Base-by-base conservation (phyloP, 1,139 yeast species). In the Yamadazyma sp. region DNA sequence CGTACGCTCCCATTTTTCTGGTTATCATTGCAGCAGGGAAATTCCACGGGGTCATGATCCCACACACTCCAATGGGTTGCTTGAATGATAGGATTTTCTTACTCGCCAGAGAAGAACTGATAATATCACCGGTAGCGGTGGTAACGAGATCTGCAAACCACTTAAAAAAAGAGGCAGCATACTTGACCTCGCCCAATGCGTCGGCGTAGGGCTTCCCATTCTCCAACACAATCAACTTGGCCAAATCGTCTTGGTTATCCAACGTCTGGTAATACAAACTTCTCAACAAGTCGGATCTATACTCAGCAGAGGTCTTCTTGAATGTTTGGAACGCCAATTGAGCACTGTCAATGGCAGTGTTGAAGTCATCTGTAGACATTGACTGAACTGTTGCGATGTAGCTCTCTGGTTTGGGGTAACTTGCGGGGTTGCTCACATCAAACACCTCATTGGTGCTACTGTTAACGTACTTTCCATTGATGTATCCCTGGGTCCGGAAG, bases 11-110 rank as follows among this genome's bases (percentile, higher is more conserved):
- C 37, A 86, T 75, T 61, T 91, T 91, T 52, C 98, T 75, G 2
- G 96, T 80, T 46, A 91, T 87, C 98, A 91, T 91, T 5, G 96
- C 95, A 38, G 84, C 73, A 14, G 98, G 98, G 67, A 91, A 91
- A 62, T 91, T 91, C 97, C 97, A 91, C 15, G 98, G 98, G 4
- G 96, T 87, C 51, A 91, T 72, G 44, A 91, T 79, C 22, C 95
- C 96, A 53, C 92, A 87, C 1, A 87, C 95, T 16, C 97, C 97
- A 39, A 91, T 75, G 12, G 96, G 95, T 58, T 85, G 89, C 56
- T 82, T 81, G 39, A 79, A 53, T 1, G 95, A 78, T 47, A 79
- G 63, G 33, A 85, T 83, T 52, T 89, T 73, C 56, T 74, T 79
- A 26, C 64, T 54, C 24, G 79, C 63, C 52, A 69, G 74, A 17